phyloP scores from a whole-genome alignment of 169 alveolate species.

The Perkinsus marinus region DNA sequence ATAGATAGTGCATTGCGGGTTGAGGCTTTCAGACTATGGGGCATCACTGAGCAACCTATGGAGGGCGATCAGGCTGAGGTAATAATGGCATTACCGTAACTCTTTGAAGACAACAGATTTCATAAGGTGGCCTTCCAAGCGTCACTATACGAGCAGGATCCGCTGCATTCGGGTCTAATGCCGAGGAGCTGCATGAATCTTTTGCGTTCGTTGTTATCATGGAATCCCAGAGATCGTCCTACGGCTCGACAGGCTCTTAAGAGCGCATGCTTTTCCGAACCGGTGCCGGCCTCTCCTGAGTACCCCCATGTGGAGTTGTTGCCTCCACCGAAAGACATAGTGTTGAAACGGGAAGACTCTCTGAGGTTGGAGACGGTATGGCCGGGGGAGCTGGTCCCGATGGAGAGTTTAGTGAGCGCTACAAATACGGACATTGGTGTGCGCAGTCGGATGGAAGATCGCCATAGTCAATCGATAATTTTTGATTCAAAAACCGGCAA shows the following conservation, averaged over 20 bases:
- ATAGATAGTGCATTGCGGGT: not conserved
- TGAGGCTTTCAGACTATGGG: not conserved
- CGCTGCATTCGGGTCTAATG: not conserved
- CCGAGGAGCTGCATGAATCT: not conserved
- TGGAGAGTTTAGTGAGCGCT: not conserved
- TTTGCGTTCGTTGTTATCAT: not conserved
- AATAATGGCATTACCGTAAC: not conserved
- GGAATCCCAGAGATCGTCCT: not conserved
- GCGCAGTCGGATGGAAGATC: not conserved
- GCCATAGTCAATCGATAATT: not conserved
- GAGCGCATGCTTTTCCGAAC: not conserved
- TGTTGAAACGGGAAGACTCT: not conserved
- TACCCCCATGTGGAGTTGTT: not conserved
- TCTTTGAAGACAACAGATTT: not conserved
- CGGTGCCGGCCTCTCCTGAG: not conserved
- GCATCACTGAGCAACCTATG: not conserved
- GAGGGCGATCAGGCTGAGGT: not conserved
- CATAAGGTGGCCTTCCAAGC: not conserved
- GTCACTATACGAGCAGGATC: not conserved
- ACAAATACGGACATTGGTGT: not conserved
- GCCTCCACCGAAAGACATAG: not conserved
- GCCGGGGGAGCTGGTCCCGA: not conserved
- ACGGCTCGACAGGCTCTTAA: not conserved
- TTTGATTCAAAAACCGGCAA: not conserved
- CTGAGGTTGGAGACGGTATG: not conserved